Evolutionary conservation across 106 monocot species (phyloP).

Genomic region (Phalaenopsis aphrodite): DNA sequence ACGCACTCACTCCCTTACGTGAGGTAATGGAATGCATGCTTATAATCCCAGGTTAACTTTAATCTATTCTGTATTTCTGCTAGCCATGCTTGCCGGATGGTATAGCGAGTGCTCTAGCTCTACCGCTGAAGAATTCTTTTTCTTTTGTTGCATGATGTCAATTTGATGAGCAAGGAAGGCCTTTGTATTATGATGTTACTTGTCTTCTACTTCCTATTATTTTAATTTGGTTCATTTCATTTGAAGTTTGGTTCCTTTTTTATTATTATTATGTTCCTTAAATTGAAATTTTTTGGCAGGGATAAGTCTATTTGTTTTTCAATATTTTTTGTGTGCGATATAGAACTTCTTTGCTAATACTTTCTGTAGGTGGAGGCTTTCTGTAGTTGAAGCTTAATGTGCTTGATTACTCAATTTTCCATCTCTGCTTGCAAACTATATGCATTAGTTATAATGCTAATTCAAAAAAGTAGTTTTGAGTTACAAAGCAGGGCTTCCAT

Average conservation of each 20-base stretch:
- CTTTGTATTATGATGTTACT: not conserved
- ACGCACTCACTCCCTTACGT: not conserved
- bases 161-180: constrained; percentile 1
- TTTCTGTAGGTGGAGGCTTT: not conserved
- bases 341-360: not conserved
- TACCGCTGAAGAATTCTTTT: not conserved
- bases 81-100: too few relatives aligned
- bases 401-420: not conserved
- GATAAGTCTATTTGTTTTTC: not conserved
- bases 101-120: not conserved
- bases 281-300: too few relatives aligned
- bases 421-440: not conserved
- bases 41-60: too few relatives aligned
- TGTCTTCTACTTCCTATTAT: not conserved
- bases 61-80: too few relatives aligned
- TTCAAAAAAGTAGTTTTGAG: constrained; percentile 14
- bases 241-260: not conserved
- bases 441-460: constrained; percentile 4
- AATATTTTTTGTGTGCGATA: not conserved
- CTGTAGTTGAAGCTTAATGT: not conserved
- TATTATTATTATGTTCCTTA: not conserved
- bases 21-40: too few relatives aligned
- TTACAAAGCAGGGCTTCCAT: constrained; percentile 64
- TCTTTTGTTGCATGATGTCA: not conserved
- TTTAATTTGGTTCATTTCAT: not conserved